Percentiles rank a stretch among this genome's conserved stretches.
phyloP scores from a whole-genome alignment of 1,284 basidiomycete species.

The Sporisorium scitamineum region DNA sequence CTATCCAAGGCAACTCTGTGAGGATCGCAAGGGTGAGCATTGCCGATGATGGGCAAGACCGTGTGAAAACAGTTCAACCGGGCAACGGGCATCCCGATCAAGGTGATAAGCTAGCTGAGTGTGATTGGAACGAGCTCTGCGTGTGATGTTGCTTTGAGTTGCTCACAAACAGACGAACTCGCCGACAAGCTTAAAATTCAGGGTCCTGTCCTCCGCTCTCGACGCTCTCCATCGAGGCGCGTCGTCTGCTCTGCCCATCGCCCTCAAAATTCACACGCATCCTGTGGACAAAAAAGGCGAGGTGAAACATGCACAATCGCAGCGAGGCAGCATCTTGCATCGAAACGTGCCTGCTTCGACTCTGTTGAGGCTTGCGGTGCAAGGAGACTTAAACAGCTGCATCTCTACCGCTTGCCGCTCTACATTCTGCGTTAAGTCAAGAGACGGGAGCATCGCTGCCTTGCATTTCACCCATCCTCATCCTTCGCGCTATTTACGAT shows the following conservation, averaged over 20 bases:
- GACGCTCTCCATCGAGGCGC: neutral
- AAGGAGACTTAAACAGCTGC: neutral
- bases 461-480: neutral
- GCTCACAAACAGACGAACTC: neutral
- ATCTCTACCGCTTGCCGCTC: neutral
- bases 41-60: neutral
- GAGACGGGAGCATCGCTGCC: neutral
- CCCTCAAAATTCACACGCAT: conserved; percentile 1
- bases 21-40: too few relatives aligned
- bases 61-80: neutral
- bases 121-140: neutral
- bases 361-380: neutral
- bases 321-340: neutral
- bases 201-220: conserved; percentile 3
- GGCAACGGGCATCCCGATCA: neutral
- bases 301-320: conserved; percentile 9
- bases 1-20: neutral
- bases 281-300: neutral
- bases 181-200: conserved; percentile 5
- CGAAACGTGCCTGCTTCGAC: conserved; percentile 4
- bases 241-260: neutral
- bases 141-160: neutral
- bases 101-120: neutral
- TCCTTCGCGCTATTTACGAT: neutral
- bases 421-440: conserved; percentile 2